Evolutionary conservation across 495 filamentous ascomycete genomes (phyloP).

Genomic region (Talaromyces thailandensis): DNA sequence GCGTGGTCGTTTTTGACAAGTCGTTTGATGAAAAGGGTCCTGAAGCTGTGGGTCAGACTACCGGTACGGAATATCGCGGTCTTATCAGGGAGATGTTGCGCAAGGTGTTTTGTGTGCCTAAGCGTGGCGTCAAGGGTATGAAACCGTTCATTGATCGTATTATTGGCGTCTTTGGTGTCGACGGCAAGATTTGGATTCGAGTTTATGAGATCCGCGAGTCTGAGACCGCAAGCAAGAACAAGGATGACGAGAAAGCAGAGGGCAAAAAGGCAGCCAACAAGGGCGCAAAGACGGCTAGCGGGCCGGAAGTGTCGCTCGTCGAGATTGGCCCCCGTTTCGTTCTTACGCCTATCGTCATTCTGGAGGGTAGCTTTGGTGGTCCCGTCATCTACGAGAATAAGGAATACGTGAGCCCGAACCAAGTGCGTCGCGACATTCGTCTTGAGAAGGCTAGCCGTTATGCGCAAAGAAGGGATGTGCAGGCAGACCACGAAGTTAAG

Average conservation of each 20-base stretch:
- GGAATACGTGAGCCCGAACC: conserved; percentile 94
- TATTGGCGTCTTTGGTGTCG: conserved; percentile 83
- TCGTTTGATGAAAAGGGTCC: conserved; percentile 63
- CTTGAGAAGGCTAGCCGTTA: conserved; percentile 66
- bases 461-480: conserved; percentile 61
- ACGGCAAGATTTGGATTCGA: conserved; percentile 94
- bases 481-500: conserved; percentile 63
- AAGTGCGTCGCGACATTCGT: conserved; percentile 67
- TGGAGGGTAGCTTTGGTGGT: conserved; percentile 91
- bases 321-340: conserved; percentile 96
- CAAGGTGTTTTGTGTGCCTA: conserved; percentile 90
- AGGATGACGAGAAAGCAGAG: conserved; percentile 21
- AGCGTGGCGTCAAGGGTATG: conserved; percentile 65
- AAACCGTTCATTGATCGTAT: conserved; percentile 97
- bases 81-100: conserved; percentile 64
- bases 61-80: conserved; percentile 34
- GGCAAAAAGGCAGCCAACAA: conserved; percentile 23
- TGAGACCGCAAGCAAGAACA: conserved; percentile 41
- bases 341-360: conserved; percentile 88
- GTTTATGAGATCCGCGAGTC: conserved; percentile 89
- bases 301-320: conserved; percentile 70
- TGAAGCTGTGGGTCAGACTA: conserved; percentile 25
- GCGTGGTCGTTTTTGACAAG: conserved; percentile 86
- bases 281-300: conserved; percentile 18
- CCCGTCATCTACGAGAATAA: conserved; percentile 98